Base-by-base conservation (phyloP, 495 filamentous ascomycete genomes). In the Penicillium flavigenum region DNA sequence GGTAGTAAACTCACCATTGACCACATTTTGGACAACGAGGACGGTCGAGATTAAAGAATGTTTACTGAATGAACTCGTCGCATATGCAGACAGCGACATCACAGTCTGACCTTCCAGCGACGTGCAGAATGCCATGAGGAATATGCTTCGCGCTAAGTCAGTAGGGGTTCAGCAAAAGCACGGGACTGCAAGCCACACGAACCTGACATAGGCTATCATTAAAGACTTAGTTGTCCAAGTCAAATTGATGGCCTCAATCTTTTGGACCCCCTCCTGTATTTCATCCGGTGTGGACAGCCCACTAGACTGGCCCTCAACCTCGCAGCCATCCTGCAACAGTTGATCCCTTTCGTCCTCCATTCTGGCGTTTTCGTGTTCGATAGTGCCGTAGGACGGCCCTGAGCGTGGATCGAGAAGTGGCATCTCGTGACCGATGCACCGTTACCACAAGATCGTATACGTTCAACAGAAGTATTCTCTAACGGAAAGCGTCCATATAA, bases 21-120 rank as follows among this genome's bases (percentile, higher is more conserved):
- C 80, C 39, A 85, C 80, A 71, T 79, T 76, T 58, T 83, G 80
- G 14, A 85, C 74, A 12, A 84, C 81, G 16, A 78, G 68, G 17
- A 84, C 80, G 4, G 82, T 83, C 3, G 81, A 76, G 12, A 84
- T 79, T 63, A 84, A 65, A 2, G 82, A 83, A 55, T 84, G 82
- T 51, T 77, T 75, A 34, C 72, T 74, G 60, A 85, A 85, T n/a
- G 82, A 73, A 63, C 81, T 83, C 17, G 82, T 85, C 11, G 82
- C 82, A 71, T 81, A 83, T 19, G 79, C 74, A 4, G 80, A 79
- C 42, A 84, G 67, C 32, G 79, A 83, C 62, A 71, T 74, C 8
- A 81, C 79, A 5, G 81, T 83, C 58, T 83, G 81, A 26, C 73
- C 72, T 66, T 83, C 82, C 17, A 85, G 65, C 41, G 79, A 83